phyloP scores from a whole-genome alignment of 768 basidiomycete genomes.

The Psilocybe cubensis region DNA sequence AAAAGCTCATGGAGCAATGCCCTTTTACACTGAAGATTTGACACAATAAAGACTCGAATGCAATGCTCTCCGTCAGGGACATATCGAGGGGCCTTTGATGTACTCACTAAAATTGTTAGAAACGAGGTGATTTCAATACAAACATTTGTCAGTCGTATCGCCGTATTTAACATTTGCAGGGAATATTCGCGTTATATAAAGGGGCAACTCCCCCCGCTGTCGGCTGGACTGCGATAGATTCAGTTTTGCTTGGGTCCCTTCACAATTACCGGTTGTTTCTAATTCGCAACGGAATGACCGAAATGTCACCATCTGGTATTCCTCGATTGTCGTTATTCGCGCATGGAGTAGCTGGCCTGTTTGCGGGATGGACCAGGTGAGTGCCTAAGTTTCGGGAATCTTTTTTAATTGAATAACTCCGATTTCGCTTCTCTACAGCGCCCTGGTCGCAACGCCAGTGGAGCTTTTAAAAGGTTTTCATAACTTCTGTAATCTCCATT shows the following conservation, averaged over 20 bases:
- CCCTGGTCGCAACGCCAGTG: constrained; percentile 74
- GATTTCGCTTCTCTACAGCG: constrained; percentile 39
- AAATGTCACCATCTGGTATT: constrained; percentile 42
- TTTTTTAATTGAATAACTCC: constrained; percentile 9
- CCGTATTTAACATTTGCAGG: constrained; percentile 41
- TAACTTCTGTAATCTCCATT: constrained; percentile 1
- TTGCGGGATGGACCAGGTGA: constrained; percentile 73
- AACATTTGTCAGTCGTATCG: constrained; percentile 6
- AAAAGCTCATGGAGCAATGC: background rate
- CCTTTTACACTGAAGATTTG: constrained; percentile 48
- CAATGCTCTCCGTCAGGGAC: constrained; percentile 71
- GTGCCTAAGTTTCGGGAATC: constrained; percentile 10
- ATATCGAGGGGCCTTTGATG: constrained; percentile 64
- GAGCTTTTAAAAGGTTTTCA: constrained; percentile 72
- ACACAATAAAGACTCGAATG: constrained; percentile 74
- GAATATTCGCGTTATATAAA: constrained; percentile 70
- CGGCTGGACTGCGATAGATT: constrained; percentile 76
- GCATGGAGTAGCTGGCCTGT: constrained; percentile 68
- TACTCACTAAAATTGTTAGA: constrained; percentile 55
- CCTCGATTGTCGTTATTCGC: constrained; percentile 63
- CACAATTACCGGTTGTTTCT: constrained; percentile 74
- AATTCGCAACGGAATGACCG: constrained; percentile 55
- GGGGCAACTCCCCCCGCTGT: constrained; percentile 74
- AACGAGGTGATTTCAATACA: constrained; percentile 51
- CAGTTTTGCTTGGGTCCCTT: constrained; percentile 67